Conservation (phyloP, 2,329 filamentous ascomycete species). For the Keithomyces neogunnii region DNA sequence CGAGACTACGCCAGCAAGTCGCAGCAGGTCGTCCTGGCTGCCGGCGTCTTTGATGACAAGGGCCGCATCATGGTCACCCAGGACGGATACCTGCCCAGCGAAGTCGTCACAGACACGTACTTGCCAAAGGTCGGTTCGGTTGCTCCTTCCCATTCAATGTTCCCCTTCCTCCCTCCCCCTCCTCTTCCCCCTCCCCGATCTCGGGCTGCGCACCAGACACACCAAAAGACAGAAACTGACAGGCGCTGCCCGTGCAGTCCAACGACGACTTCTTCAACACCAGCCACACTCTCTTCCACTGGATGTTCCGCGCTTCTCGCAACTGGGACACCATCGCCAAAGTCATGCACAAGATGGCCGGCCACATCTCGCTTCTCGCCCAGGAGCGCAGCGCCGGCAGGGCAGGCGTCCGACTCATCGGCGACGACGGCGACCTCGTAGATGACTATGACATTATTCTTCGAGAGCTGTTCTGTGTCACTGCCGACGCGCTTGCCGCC, state of each 20-base stretch:
- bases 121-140: slow-evolving; percentile 46
- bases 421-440: slow-evolving; percentile 48
- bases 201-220: too few relatives aligned
- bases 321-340: slow-evolving; percentile 65
- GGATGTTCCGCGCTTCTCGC: slow-evolving; percentile 74
- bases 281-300: slow-evolving; percentile 73
- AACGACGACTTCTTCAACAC: slow-evolving; percentile 60
- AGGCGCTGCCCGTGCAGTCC: slow-evolving; percentile 3
- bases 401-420: slow-evolving; percentile 35
- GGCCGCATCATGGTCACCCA: slow-evolving; percentile 62
- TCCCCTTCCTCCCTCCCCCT: too few relatives aligned
- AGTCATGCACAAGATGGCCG: slow-evolving; percentile 63
- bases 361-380: slow-evolving; percentile 52
- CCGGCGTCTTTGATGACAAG: slow-evolving; percentile 58
- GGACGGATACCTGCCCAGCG: slow-evolving; percentile 59
- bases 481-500: slow-evolving; percentile 64
- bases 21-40: slow-evolving; percentile 50
- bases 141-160: background rate
- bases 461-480: slow-evolving; percentile 74
- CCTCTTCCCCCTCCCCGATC: too few relatives aligned
- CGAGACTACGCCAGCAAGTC: slow-evolving; percentile 48
- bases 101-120: slow-evolving; percentile 73
- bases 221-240: too few relatives aligned
- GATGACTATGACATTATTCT: slow-evolving; percentile 69
- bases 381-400: slow-evolving; percentile 29